phyloP scores from a whole-genome alignment of 2,329 filamentous ascomycete species.

The Penicillium sp. region DNA sequence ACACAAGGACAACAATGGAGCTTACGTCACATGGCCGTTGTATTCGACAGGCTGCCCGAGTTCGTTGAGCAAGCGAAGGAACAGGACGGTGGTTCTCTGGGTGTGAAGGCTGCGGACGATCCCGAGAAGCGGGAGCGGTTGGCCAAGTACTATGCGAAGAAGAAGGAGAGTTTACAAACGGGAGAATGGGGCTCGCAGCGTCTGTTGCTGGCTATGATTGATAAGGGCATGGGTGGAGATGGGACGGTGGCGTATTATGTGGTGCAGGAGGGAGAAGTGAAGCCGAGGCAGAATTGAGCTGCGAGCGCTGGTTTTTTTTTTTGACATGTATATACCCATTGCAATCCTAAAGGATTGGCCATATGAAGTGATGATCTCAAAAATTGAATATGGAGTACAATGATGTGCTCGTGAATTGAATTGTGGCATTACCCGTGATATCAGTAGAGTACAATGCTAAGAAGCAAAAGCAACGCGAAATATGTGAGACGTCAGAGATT shows the following conservation, averaged over 20 bases:
- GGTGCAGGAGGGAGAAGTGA: conserved; percentile 64
- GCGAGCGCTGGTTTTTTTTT: not conserved
- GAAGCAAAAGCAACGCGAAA: not conserved
- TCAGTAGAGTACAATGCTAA: not conserved
- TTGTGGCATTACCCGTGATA: conserved; percentile 1
- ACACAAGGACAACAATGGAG: conserved; percentile 63
- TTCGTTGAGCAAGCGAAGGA: conserved; percentile 1
- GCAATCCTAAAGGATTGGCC: not conserved
- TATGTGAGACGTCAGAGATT: conserved; percentile 10
- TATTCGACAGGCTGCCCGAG: conserved; percentile 51
- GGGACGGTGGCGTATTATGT: conserved; percentile 68
- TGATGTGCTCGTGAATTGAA: not conserved
- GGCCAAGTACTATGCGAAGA: conserved; percentile 34
- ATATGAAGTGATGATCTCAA: conserved; percentile 19
- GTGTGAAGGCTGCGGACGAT: conserved; percentile 12
- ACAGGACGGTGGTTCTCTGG: conserved; percentile 4
- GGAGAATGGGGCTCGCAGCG: conserved; percentile 54
- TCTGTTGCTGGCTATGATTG: conserved; percentile 58
- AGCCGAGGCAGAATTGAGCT: conserved; percentile 62
- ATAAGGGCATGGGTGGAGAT: conserved; percentile 53
- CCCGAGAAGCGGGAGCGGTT: conserved; percentile 30
- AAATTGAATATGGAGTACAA: not conserved
- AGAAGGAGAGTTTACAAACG: conserved; percentile 23
- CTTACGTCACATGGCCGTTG: conserved; percentile 54
- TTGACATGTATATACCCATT: conserved; percentile 5